Base-by-base conservation (phyloP, 1,284 basidiomycete species). In the Meira nashicola region DNA sequence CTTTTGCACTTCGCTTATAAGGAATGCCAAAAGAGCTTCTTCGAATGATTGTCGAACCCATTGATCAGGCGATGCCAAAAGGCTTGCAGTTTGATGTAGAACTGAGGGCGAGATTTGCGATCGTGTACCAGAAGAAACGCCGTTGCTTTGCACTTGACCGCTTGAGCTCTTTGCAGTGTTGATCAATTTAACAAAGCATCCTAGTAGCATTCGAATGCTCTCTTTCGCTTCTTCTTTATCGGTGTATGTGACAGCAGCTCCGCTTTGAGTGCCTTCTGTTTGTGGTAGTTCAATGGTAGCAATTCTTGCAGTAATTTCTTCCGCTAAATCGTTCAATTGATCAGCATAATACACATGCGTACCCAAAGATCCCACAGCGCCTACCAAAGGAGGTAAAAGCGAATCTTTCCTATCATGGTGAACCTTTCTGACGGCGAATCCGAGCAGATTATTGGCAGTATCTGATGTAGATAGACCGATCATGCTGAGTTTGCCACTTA, bases 341-440 rank as follows among this genome's bases (percentile, higher is more conserved):
- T 96, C 94, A 49, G 90, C 89, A 77, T 97, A 96, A 81, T 95
- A 94, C 57, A 94, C 86, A 76, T 95, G 91, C 7, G 87, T 86
- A 37, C 89, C 89, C 17, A 97, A 82, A 0, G 90, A 89, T 5
- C 89, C 83, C 57, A 95, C 88, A 72, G 89, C 89, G 59, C 86
- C 83, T 8, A 94, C 87, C 41, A 94, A 80, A 1, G 84, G 80
- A 0, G 86, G 83, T 8, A 95, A 80, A 9, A 92, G 81, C 2
- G 82, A 68, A 69, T 95, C 91, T 17, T 67, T 55, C 6, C 62
- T 62, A 39, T 73, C 61, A 37, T 61, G 59, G 2, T 85, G 82
- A 28, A 87, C 83, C 57, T 89, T 84, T 51, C 89, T 87, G 49
- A 92, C 81, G 55, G 90, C 82, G 48, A 94, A 80, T 1, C 84